Conservation (phyloP, 2,329 filamentous ascomycete genomes). For the Ophiocordyceps sinensis region DNA sequence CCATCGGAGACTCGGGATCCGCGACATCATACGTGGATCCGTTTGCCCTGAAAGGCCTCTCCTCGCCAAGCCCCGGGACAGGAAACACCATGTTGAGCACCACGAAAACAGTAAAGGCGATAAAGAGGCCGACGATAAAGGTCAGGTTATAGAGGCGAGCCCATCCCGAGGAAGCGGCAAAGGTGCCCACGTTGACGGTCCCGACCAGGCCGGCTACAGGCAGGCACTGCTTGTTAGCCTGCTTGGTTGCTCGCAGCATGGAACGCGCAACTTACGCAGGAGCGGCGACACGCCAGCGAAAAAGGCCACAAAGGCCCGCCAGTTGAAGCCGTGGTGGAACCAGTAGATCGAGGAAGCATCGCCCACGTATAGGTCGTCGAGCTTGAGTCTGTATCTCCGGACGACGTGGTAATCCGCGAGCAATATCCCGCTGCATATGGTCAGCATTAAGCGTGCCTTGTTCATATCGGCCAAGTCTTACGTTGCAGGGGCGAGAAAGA, state of each 20-base stretch:
- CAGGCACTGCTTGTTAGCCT: neutral
- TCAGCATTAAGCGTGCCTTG: too few species aligned
- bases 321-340: slow-evolving; percentile 20
- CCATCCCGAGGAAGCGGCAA: slow-evolving; percentile 1
- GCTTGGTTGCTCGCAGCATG: neutral
- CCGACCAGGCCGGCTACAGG: slow-evolving; percentile 4
- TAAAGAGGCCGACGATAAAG: slow-evolving; percentile 5
- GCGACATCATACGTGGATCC: too few species aligned
- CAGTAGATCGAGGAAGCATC: slow-evolving; percentile 21
- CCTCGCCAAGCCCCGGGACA: neutral
- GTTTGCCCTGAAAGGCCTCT: too few species aligned
- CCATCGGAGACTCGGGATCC: too few species aligned
- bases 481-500: slow-evolving; percentile 10
- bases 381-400: slow-evolving; percentile 19
- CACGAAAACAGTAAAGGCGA: slow-evolving; percentile 5
- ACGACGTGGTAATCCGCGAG: slow-evolving; percentile 15
- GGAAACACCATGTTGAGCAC: slow-evolving; percentile 4
- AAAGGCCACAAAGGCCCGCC: slow-evolving; percentile 17
- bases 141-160: slow-evolving; percentile 6
- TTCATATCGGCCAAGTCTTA: neutral
- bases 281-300: neutral
- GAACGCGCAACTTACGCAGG: neutral
- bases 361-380: slow-evolving; percentile 20
- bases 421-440: slow-evolving; percentile 11
- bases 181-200: slow-evolving; percentile 3